Percentiles rank a stretch among this genome's conserved stretches.
phyloP scores from a whole-genome alignment of 148 eudicot species.

The Nyssa sinensis region DNA sequence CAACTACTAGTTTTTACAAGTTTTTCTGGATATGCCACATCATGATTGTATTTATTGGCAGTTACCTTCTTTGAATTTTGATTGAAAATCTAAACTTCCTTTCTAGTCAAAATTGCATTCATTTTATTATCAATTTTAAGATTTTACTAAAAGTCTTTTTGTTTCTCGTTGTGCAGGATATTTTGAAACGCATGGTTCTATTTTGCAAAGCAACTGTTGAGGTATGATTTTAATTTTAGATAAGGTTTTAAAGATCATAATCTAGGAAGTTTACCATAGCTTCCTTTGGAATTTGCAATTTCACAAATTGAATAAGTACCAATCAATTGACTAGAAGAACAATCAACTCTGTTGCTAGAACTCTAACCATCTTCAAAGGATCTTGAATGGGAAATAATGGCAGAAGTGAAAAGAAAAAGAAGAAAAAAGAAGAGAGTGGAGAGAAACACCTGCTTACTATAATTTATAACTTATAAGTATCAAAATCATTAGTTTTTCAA shows the following conservation, averaged over 20 bases:
- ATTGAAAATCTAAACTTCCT: neutral
- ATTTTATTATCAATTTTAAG: neutral
- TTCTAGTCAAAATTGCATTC: neutral
- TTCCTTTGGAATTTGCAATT: neutral
- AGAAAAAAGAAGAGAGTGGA: neutral
- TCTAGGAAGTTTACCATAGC: neutral
- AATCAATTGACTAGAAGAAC: neutral
- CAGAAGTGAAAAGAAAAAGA: neutral
- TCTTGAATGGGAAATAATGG: neutral
- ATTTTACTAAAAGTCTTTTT: neutral
- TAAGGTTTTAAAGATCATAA: neutral
- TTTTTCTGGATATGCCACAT: neutral
- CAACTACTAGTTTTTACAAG: neutral
- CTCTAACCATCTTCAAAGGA: neutral
- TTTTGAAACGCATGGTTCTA: slow-evolving; percentile 85
- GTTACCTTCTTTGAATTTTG: neutral
- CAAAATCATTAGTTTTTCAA: no score
- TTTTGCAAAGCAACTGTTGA: slow-evolving; percentile 98
- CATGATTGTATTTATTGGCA: neutral
- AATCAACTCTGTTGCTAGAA: neutral
- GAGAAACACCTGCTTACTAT: neutral
- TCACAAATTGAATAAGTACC: neutral
- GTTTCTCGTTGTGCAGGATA: slow-evolving; percentile 56
- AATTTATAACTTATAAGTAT: no score
- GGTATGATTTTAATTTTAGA: slow-evolving; percentile 41